Percentiles rank a stretch among this genome's conserved stretches.
These are phyloP conservation scores for Exidia glandulosa DNA, from an alignment of 768 basidiomycete genomes.

Conservation along the genomic window DNA sequence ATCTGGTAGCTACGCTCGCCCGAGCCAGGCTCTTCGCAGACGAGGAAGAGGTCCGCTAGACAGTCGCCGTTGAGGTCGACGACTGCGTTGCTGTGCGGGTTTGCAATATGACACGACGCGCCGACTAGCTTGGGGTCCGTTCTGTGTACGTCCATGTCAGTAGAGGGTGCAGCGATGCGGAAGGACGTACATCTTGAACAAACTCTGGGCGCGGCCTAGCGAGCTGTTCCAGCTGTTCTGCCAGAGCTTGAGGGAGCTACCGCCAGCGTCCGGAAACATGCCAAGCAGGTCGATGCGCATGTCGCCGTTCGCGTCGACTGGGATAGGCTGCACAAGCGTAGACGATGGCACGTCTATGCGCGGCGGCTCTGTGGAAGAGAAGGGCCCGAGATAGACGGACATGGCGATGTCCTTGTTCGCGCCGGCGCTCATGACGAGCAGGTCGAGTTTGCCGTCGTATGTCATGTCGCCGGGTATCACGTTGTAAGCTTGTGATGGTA, in stretches of 20 bases:
- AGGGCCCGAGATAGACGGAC: slow-evolving; percentile 56
- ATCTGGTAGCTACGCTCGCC: slow-evolving; percentile 69
- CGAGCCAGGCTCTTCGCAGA: slow-evolving; percentile 56
- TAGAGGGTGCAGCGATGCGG: not conserved
- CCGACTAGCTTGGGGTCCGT: slow-evolving; percentile 49
- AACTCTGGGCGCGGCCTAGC: slow-evolving; percentile 31
- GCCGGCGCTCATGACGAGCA: slow-evolving; percentile 75
- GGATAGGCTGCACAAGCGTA: slow-evolving; percentile 66
- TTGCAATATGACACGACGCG: slow-evolving; percentile 61
- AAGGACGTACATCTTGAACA: slow-evolving; percentile 57
- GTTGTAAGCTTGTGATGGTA: slow-evolving; percentile 54
- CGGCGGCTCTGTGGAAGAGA: slow-evolving; percentile 1
- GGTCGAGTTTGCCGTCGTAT: slow-evolving; percentile 81
- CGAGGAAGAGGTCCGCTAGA: slow-evolving; percentile 84
- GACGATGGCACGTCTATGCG: slow-evolving; percentile 42
- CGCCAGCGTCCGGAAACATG: slow-evolving; percentile 25
- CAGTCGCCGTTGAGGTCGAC: slow-evolving; percentile 95
- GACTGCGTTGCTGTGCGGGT: slow-evolving; percentile 90
- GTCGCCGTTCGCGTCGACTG: slow-evolving; percentile 78
- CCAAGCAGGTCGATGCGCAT: slow-evolving; percentile 86
- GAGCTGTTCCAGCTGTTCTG: slow-evolving; percentile 67
- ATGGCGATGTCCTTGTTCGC: slow-evolving; percentile 45
- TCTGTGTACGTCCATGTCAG: slow-evolving; percentile 23
- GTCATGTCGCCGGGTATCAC: slow-evolving; percentile 91
- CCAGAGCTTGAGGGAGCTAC: slow-evolving; percentile 54